Evolutionary conservation across 345 rosid species (phyloP).

Genomic region (Brassica nigra): DNA sequence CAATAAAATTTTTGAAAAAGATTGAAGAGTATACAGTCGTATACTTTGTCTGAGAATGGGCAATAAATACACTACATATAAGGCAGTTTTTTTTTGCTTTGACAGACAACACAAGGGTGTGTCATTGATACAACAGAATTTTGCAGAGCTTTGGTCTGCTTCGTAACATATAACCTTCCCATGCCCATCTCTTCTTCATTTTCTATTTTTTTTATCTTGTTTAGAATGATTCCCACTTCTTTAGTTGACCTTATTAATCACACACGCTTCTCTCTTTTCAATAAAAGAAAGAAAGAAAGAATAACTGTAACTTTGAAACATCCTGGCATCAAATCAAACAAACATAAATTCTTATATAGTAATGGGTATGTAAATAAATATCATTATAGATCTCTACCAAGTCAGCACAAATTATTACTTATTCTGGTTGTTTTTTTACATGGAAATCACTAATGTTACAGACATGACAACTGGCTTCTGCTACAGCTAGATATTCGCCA

Average conservation of each 20-base stretch:
- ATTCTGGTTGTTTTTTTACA: constrained; percentile 4
- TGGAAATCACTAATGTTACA: constrained; percentile 10
- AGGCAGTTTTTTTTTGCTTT: background rate
- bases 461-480: background rate
- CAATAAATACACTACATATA: constrained; percentile 28
- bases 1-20: background rate
- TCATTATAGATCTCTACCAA: constrained; percentile 12
- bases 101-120: constrained; percentile 33
- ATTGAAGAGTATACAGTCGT: background rate
- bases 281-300: background rate
- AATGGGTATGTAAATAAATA: background rate
- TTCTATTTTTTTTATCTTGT: background rate
- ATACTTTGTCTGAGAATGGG: background rate
- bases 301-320: background rate
- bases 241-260: constrained; percentile 19
- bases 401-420: constrained; percentile 21
- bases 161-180: background rate
- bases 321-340: constrained; percentile 20
- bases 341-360: constrained; percentile 14
- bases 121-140: constrained; percentile 39
- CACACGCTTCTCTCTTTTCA: constrained; percentile 6
- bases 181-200: background rate
- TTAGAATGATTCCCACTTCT: constrained; percentile 2
- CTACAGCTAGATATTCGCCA: background rate
- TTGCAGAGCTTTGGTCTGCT: constrained; percentile 38